Evolutionary conservation across 495 filamentous ascomycete species (phyloP).

Genomic region (Darksidea phi): DNA sequence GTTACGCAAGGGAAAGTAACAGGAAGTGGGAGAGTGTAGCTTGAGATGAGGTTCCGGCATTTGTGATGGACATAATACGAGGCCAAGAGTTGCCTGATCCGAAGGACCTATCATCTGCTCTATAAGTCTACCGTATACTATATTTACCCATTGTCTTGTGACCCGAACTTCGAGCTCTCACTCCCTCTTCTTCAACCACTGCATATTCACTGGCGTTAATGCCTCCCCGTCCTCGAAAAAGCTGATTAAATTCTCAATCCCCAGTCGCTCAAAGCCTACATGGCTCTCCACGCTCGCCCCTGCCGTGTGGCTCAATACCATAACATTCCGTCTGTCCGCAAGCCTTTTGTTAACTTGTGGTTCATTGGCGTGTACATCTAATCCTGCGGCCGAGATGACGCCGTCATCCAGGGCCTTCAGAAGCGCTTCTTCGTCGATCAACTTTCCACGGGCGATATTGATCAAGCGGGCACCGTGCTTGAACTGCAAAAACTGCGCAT

Average conservation of each 20-base stretch:
- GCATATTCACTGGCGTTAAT: conserved; percentile 65
- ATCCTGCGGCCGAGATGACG: conserved; percentile 54
- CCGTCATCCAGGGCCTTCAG: conserved; percentile 60
- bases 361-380: conserved; percentile 70
- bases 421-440: conserved; percentile 70
- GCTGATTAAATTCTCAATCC: conserved; percentile 68
- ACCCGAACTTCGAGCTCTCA: no score
- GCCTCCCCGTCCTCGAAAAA: conserved; percentile 55
- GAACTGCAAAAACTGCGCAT: conserved; percentile 51
- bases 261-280: conserved; percentile 68
- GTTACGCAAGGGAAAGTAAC: no score
- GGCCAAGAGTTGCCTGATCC: no score
- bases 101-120: no score
- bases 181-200: conserved; percentile 35
- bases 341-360: conserved; percentile 52
- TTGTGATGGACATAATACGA: no score
- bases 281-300: conserved; percentile 71
- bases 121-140: no score
- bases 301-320: conserved; percentile 69
- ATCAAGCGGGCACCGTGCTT: conserved; percentile 62
- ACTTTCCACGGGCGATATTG: conserved; percentile 68
- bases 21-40: no score
- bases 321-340: conserved; percentile 53
- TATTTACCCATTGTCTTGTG: no score
- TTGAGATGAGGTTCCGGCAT: no score